These are phyloP conservation scores for Cryptococcus sp. DNA, from an alignment of 1,284 basidiomycete species.

Conservation along the genomic window DNA sequence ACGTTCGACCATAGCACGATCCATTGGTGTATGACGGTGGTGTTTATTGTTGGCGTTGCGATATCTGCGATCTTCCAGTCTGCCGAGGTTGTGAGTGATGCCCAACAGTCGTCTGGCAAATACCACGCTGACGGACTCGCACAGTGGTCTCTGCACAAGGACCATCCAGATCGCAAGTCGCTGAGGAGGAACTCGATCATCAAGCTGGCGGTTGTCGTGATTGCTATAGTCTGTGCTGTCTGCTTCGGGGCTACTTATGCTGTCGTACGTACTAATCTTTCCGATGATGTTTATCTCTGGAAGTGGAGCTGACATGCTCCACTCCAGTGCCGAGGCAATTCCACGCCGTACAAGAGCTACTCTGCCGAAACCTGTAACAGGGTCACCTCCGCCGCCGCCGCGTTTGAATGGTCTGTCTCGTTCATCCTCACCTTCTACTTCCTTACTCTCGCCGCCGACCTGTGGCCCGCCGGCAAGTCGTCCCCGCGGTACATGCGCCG, in stretches of 20 bases:
- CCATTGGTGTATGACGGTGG: constrained; percentile 54
- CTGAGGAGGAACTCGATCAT: constrained; percentile 51
- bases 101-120: not conserved
- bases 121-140: not conserved
- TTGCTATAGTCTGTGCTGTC: constrained; percentile 52
- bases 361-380: constrained; percentile 45
- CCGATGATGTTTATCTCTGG: not conserved
- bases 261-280: constrained; percentile 23
- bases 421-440: constrained; percentile 51
- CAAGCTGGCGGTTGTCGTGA: constrained; percentile 51
- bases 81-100: constrained; percentile 49
- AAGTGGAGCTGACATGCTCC: not conserved
- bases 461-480: constrained; percentile 48
- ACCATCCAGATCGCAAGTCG: constrained; percentile 50
- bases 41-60: constrained; percentile 54
- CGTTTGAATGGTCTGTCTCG: constrained; percentile 51
- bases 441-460: constrained; percentile 39
- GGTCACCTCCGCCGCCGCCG: constrained; percentile 51
- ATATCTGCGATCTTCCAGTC: constrained; percentile 54
- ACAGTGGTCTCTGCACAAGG: constrained; percentile 48
- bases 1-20: constrained; percentile 50
- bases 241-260: constrained; percentile 52
- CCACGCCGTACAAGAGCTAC: constrained; percentile 12
- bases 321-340: constrained; percentile 35
- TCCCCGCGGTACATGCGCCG: constrained; percentile 49